Base-by-base conservation (phyloP, 2,329 filamentous ascomycete species). In the Raffaelea albimanens region DNA sequence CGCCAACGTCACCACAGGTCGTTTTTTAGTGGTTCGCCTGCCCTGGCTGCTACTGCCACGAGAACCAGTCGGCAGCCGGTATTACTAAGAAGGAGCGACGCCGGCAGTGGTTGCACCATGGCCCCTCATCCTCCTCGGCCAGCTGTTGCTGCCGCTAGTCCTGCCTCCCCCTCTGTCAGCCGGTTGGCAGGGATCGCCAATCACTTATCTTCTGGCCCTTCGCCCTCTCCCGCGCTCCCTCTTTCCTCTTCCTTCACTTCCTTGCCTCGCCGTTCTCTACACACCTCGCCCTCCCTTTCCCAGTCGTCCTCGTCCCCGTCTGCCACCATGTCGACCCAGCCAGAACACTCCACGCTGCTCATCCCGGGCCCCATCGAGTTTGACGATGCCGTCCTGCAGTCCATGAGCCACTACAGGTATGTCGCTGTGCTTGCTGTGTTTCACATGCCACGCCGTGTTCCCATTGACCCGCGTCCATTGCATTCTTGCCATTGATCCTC, bases 301-400 rank as follows among this genome's bases (percentile, higher is more conserved):
- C 18, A 47, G 25, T 29, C 25, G 22, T 43, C 46, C 11, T n/a
- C 47, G 25, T 7, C n/a, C 23, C 45, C 46, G 33, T 36, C 53
- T 19, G 18, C 13, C 61, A 71, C 61, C 46, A 83, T 83, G 80
- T 82, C 78, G 56, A 72, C 71, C 50, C 80, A 83, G 58, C 71
- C 77, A 47, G 66, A 71, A 44, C 80, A 83, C 61, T 68, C 79
- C 40, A 83, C 91, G 48, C 75, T 98, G 68, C 81, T 98, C 69
- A 97, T 98, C 62, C 93, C 93, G 44, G 93, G 93, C 54, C 93
- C 93, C 61, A 95, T 97, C 66, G 91, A 97, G 72, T 96, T 96
- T 63, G 91, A 96, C 65, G 91, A 97, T 91, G 89, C 83, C 43
- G 91, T 97, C 52, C 80, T 96, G 45, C 80, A 90, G 67, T 87